phyloP scores from a whole-genome alignment of 2,329 filamentous ascomycete species.

The Didymella pinodella region DNA sequence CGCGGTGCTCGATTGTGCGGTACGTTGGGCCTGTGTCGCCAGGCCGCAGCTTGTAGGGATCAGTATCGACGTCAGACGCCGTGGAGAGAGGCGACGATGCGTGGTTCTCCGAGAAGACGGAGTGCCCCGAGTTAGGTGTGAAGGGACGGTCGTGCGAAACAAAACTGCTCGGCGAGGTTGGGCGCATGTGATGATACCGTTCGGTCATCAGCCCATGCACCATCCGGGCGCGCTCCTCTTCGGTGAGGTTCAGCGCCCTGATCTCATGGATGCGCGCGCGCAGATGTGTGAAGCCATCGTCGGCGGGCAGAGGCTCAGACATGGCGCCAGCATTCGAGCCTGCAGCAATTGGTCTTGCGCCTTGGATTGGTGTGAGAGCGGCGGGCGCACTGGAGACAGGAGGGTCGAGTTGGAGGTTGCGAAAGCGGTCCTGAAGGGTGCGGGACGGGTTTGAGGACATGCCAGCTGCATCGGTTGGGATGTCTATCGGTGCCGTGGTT shows the following conservation, averaged over 20 bases:
- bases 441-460: slow-evolving; percentile 47
- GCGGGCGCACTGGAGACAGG: slow-evolving; percentile 36
- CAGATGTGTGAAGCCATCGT: slow-evolving; percentile 60
- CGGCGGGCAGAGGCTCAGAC: slow-evolving; percentile 55
- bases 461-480: slow-evolving; percentile 24
- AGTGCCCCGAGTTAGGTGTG: slow-evolving; percentile 48
- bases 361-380: slow-evolving; percentile 23
- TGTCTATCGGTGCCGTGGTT: slow-evolving; percentile 36
- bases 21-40: slow-evolving; percentile 46
- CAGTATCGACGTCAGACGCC: slow-evolving; percentile 44
- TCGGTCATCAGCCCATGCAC: slow-evolving; percentile 61
- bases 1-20: slow-evolving; percentile 29
- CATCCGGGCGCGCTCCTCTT: slow-evolving; percentile 58
- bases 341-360: slow-evolving; percentile 14
- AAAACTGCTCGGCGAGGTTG: slow-evolving; percentile 51
- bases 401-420: slow-evolving; percentile 35
- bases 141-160: slow-evolving; percentile 50
- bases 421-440: slow-evolving; percentile 39
- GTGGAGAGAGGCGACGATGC: slow-evolving; percentile 46
- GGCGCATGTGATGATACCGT: slow-evolving; percentile 52
- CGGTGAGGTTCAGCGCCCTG: slow-evolving; percentile 53
- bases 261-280: slow-evolving; percentile 59
- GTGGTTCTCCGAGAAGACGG: slow-evolving; percentile 46
- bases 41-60: slow-evolving; percentile 46
- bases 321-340: slow-evolving; percentile 39